Conservation (phyloP, 495 filamentous ascomycete genomes). For the Parathielavia appendiculata region DNA sequence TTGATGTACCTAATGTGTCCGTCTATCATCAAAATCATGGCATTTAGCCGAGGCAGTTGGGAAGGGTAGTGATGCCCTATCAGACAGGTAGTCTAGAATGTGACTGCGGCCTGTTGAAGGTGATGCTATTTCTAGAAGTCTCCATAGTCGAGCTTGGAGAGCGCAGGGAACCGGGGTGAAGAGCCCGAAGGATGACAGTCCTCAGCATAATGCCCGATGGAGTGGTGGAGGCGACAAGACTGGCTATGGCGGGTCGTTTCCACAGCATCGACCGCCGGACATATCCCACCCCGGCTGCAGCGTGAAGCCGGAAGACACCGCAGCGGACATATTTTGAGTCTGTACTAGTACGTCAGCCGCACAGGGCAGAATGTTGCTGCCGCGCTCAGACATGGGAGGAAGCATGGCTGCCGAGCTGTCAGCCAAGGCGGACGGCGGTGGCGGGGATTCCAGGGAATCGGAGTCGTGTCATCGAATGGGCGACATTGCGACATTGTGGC, state of each 20-base stretch:
- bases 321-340: neutral
- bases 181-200: neutral
- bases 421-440: neutral
- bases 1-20: too few relatives aligned
- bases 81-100: too few relatives aligned
- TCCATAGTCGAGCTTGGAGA: neutral
- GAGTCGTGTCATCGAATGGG: neutral
- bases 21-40: too few relatives aligned
- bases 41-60: too few relatives aligned
- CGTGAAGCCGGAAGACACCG: neutral
- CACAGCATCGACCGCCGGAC: too few relatives aligned
- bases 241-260: too few relatives aligned
- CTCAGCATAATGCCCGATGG: neutral
- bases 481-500: neutral
- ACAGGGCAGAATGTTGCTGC: neutral
- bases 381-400: neutral
- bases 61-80: too few relatives aligned
- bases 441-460: neutral
- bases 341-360: neutral
- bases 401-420: neutral
- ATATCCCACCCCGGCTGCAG: too few relatives aligned
- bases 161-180: neutral
- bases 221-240: too few relatives aligned
- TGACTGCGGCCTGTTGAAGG: neutral
- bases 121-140: constrained; percentile 7